These are phyloP conservation scores for Calocybe indica DNA, from an alignment of 768 basidiomycete genomes.

Conservation along the genomic window DNA sequence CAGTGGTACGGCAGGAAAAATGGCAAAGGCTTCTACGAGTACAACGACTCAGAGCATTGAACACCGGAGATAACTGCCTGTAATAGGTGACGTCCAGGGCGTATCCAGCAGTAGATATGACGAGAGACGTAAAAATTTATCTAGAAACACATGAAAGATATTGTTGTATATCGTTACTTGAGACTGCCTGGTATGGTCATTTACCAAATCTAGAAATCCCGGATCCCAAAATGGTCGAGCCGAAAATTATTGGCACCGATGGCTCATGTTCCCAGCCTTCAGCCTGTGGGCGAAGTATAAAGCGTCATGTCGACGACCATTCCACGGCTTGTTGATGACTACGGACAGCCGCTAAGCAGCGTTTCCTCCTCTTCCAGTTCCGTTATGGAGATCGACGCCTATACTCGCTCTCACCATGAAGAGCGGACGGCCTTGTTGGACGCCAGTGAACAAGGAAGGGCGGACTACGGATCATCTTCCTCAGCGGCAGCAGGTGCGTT, in stretches of 20 bases:
- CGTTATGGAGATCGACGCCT: conserved; percentile 11
- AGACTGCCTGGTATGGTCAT: too few species aligned
- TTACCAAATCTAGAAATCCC: too few species aligned
- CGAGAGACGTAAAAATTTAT: background rate
- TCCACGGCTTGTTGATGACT: conserved; percentile 3
- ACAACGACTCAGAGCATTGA: conserved; percentile 24
- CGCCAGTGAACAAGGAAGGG: background rate
- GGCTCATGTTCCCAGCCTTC: background rate
- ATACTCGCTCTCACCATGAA: conserved; percentile 10
- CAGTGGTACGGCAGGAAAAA: conserved; percentile 91
- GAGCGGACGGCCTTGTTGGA: conserved; percentile 31
- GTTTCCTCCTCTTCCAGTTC: conserved; percentile 12
- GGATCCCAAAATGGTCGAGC: too few species aligned
- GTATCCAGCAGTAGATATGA: background rate
- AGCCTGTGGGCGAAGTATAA: background rate
- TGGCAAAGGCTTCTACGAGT: conserved; percentile 94
- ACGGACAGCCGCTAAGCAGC: background rate
- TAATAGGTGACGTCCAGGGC: background rate
- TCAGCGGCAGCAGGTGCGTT: too few species aligned
- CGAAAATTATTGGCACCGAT: background rate
- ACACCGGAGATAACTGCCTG: background rate
- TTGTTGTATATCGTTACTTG: too few species aligned
- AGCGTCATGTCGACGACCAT: background rate
- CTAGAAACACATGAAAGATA: too few species aligned
- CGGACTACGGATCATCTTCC: too few species aligned